Percentiles rank a stretch among this genome's conserved stretches.
These are phyloP conservation scores for Umbilicaria muhlenbergii DNA, from an alignment of 495 filamentous ascomycete genomes.

Conservation along the genomic window DNA sequence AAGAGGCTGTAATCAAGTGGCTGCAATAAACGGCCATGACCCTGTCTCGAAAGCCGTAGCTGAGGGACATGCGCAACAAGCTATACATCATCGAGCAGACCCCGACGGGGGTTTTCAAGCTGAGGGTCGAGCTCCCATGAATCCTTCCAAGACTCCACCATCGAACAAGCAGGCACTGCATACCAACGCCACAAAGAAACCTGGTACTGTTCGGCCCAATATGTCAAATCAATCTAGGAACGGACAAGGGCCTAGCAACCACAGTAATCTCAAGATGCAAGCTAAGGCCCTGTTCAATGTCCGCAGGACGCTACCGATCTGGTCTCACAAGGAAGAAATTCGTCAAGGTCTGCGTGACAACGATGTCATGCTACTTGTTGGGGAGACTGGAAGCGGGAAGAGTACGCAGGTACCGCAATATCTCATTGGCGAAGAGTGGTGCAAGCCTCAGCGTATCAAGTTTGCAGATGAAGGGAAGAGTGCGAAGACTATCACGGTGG, in stretches of 20 bases:
- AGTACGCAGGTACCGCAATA: slow-evolving; percentile 95
- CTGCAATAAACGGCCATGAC: too few relatives aligned
- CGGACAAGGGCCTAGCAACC: background rate
- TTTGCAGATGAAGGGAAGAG: slow-evolving; percentile 22
- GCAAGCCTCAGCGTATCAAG: slow-evolving; percentile 37
- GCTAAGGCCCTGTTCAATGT: slow-evolving; percentile 32
- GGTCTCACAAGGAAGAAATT: slow-evolving; percentile 54
- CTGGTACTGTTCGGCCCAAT: background rate
- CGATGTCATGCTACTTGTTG: slow-evolving; percentile 72
- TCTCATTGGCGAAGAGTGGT: slow-evolving; percentile 66
- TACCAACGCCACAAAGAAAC: background rate
- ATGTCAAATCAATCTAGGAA: slow-evolving; percentile 4
- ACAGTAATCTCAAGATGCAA: slow-evolving; percentile 22
- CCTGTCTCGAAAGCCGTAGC: background rate
- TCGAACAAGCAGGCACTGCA: background rate
- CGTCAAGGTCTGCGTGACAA: slow-evolving; percentile 44
- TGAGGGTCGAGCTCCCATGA: background rate
- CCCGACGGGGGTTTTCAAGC: background rate
- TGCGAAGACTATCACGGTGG: slow-evolving; percentile 39
- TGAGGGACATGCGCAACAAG: slow-evolving; percentile 1
- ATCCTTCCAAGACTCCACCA: background rate
- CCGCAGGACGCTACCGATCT: slow-evolving; percentile 65
- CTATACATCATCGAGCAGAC: slow-evolving; percentile 8
- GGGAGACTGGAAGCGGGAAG: slow-evolving; percentile 94
- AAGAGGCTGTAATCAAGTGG: too few relatives aligned